Base-by-base conservation (phyloP, 805 yeast genomes). In the Saccharomycopsis schoenii region DNA sequence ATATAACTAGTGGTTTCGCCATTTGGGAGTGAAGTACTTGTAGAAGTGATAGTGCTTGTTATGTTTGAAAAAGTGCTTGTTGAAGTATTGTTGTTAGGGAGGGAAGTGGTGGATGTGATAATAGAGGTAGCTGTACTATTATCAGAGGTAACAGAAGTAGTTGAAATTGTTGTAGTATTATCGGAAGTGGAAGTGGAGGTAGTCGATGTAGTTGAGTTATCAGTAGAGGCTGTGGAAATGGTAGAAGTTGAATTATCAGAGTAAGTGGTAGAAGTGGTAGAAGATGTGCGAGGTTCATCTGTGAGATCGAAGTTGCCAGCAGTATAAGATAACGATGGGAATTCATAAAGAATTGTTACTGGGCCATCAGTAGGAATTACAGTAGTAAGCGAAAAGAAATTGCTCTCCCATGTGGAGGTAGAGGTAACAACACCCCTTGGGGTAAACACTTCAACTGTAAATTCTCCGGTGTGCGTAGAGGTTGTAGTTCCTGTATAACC, bases 401-500 rank as follows among this genome's bases (percentile, higher is more conserved):
- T 42, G n/a, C 55, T 36, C 11, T 42, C 47, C 55, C 55, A 57
- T 8, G 59, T 25, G 8, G 25, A 12, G 25, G 55, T 57, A 43
- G 42, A 21, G 54, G 54, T 42, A n/a, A 36, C 42, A 21, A 39
- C 29, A 11, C 34, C 29, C 17, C 55, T 57, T 57, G 59, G 59
- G 2, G 43, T 47, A 11, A 41, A 25, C 14, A 43, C 24, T 24
- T 42, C 50, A 42, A 17, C 25, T 2, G 50, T 17, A 10, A 42
- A 21, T 15, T 24, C 42, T 34, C 40, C 43, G n/a, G 56, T n/a
- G 4, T 55, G 14, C n/a, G 57, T 36, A 9, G 56, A 36, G 19
- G 58, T 60, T 8, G 57, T 24, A 24, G 55, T 17, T 3, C 60
- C 62, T 2, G 62, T 52, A 57, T 60, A 60, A 5, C 50, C 50